These are phyloP conservation scores for Leishmania major DNA, from an alignment of 208 protist species.

Conservation along the genomic window DNA sequence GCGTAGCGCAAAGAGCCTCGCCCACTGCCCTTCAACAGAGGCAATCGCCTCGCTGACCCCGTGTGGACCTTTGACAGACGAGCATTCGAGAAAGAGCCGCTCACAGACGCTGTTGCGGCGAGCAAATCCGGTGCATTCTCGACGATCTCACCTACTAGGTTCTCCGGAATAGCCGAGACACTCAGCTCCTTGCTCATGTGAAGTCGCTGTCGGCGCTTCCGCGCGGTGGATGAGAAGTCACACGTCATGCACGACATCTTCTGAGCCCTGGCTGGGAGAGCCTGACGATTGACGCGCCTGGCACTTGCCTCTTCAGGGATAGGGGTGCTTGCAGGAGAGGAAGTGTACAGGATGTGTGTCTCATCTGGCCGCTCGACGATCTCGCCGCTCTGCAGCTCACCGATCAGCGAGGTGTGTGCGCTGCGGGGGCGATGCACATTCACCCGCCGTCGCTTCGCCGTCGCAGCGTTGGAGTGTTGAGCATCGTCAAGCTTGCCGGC, in stretches of 20 bases:
- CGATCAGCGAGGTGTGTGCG: constrained; percentile 15
- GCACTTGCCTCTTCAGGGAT: constrained; percentile 9
- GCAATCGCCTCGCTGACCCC: background rate
- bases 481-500: constrained; percentile 14
- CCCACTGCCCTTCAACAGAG: background rate
- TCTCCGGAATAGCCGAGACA: constrained; percentile 47
- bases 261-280: background rate
- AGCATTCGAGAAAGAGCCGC: background rate
- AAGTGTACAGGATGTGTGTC: constrained; percentile 1
- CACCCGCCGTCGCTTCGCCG: constrained; percentile 12
- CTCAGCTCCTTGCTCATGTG: constrained; percentile 39
- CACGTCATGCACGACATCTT: constrained; percentile 1
- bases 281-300: background rate
- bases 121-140: constrained; percentile 34
- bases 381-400: constrained; percentile 22
- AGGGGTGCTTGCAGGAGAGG: constrained; percentile 11
- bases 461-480: background rate
- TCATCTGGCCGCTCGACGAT: constrained; percentile 22
- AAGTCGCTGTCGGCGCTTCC: constrained; percentile 33
- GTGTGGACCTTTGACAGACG: background rate
- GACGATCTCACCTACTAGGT: constrained; percentile 40
- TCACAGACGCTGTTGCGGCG: constrained; percentile 8
- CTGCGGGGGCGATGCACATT: constrained; percentile 14
- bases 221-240: constrained; percentile 1
- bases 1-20: too few relatives aligned